Evolutionary conservation across 345 rosid species (phyloP), one percentile per base, ranked within the genome.

Genomic region (Dovyalis caffra): DNA sequence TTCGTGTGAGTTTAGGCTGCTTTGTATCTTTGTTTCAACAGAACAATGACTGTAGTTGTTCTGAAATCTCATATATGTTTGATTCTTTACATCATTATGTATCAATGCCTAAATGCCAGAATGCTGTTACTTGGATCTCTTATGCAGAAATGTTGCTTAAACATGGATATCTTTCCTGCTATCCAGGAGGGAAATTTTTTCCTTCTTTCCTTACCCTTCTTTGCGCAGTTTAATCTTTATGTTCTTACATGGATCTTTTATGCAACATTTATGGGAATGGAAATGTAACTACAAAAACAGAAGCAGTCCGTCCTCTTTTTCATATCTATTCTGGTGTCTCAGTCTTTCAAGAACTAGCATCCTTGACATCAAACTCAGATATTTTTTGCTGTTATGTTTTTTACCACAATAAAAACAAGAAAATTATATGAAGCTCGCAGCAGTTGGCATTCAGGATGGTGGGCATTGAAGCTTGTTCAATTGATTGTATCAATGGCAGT

Each of bases 1-100:
- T 90, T 47, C 93, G 97, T 1, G 92, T 92, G 83, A 94, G 97
- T 72, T 82, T 92, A 25, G 97, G 98, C 83, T 90, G 97, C 81
- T 94, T 92, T 72, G 97, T 94, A 92, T 94, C 97, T 66, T 88
- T 79, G 34, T 32, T 31, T 32, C 14, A 21, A 33, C 64, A 66
- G 2, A 49, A 9, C 58, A 21, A 28, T 11, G 57, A n/a, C 2
- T 67, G 3, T 57, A 21, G 31, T 47, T 14, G 53, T 31, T 37
- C 57, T 38, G 38, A 66, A 38, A 37, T 29, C n/a, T 68, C 64
- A n/a, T n/a, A 32, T 45, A n/a, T 29, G 34, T 67, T 7, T 18
- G 56, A 45, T 5, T 43, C n/a, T 12, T 74, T 29, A 28, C 8
- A 6, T 67, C 53, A 9, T 23, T 38, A 67, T 25, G 28, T 37